Conservation (phyloP, 2,329 filamentous ascomycete species). For the Lasiodiplodia theobromae region DNA sequence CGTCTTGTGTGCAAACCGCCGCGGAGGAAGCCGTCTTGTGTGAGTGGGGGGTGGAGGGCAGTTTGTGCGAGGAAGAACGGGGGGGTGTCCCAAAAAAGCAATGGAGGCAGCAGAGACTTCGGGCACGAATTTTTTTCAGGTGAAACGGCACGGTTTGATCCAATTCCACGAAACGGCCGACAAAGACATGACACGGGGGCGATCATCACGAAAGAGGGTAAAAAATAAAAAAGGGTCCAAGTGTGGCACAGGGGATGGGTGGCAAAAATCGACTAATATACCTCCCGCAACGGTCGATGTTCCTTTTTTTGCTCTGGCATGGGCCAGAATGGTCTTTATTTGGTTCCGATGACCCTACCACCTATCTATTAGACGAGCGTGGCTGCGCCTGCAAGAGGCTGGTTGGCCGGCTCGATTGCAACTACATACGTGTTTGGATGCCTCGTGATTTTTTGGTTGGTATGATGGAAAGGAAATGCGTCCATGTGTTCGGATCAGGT, state of each 20-base stretch:
- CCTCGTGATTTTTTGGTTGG: constrained; percentile 15
- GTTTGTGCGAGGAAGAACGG: background rate
- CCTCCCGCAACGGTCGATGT: constrained; percentile 18
- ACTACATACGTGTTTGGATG: constrained; percentile 23
- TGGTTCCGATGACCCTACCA: constrained; percentile 6
- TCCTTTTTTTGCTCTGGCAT: constrained; percentile 6
- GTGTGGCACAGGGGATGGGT: constrained; percentile 9
- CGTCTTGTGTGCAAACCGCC: background rate
- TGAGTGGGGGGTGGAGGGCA: background rate
- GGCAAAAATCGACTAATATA: constrained; percentile 15
- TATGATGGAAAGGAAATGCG: constrained; percentile 18
- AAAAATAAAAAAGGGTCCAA: constrained; percentile 21
- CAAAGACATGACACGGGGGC: constrained; percentile 7
- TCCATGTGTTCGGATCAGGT: constrained; percentile 27
- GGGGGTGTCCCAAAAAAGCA: constrained; percentile 11
- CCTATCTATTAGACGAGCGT: constrained; percentile 19
- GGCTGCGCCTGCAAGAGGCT: constrained; percentile 19
- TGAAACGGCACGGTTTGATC: constrained; percentile 19
- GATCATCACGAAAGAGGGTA: background rate
- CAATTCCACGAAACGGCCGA: constrained; percentile 14
- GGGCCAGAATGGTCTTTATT: constrained; percentile 11
- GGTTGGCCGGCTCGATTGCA: constrained; percentile 3
- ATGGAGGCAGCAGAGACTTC: constrained; percentile 5
- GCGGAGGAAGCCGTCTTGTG: constrained; percentile 3
- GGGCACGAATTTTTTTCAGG: constrained; percentile 19